Evolutionary conservation across 805 yeast genomes (phyloP), one percentile per base, ranked within the genome.

Genomic region (Metschnikowia cubensis): DNA sequence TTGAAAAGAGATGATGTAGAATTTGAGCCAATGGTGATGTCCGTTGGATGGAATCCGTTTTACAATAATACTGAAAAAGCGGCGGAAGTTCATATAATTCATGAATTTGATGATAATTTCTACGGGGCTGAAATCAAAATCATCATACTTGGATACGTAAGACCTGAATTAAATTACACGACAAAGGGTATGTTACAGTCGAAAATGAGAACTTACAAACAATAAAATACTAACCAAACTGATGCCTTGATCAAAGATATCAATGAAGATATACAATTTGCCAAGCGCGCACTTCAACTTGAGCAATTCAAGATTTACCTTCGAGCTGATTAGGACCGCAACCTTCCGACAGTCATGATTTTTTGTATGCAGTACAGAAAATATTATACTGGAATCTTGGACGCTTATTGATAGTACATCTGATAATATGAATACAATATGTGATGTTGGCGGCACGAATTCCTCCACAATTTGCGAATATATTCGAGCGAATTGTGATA

Each of bases 11-110:
- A 76, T 37, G 69, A 76, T 2, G 74, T 75, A 45, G 68, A 69
- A 17, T 76, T 75, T 1, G 71, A 82, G 22, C 97, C 97, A 0
- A 89, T 90, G 84, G 99, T 94, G 7, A 85, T 92, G 88, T 88
- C 96, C 7, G 77, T 94, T 17, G 99, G 99, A 1, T 89, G 90
- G 87, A 94, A 94, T 63, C 98, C 99, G 35, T 92, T 85, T 64
- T 94, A 82, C 70, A 79, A 83, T 22, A 91, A 94, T 67, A 75
- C 80, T 45, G 79, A 79, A 58, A 89, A 88, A 68, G 84, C 96
- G 0, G 95, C 94, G 3, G 96, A 94, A 60, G 73, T 94, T 20
- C 97, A 94, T 66, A 78, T 94, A 4, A 75, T 94, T 48, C 95
- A 89, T 68, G 69, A 83, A 39, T 94, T 90, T 60, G 55, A 62